phyloP scores from a whole-genome alignment of 441 rosid genomes.

The Populus hybrid region DNA sequence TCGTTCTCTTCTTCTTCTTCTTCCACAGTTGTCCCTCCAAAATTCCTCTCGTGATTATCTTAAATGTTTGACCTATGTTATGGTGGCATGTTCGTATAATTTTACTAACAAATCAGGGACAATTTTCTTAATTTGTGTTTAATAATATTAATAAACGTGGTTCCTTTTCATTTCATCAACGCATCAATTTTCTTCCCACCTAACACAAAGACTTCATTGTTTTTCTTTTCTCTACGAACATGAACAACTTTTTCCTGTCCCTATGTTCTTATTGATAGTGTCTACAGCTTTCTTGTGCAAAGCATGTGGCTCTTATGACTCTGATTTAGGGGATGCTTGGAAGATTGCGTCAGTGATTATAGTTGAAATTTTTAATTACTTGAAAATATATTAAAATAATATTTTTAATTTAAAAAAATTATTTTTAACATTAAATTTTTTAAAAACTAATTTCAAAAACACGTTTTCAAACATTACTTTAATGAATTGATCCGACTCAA shows the following conservation, averaged over 20 bases:
- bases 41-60: slow-evolving; percentile 33
- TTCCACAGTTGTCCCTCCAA: slow-evolving; percentile 36
- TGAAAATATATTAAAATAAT: too few relatives aligned
- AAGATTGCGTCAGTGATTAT: too few relatives aligned
- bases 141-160: slow-evolving; percentile 11
- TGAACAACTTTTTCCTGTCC: slow-evolving; percentile 17
- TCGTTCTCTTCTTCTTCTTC: not conserved
- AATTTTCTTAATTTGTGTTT: not conserved
- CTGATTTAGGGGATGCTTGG: not conserved
- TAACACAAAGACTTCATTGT: slow-evolving; percentile 39
- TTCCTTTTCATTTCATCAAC: slow-evolving; percentile 31
- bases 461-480: too few relatives aligned
- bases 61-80: slow-evolving; percentile 37
- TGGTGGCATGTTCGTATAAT: not conserved
- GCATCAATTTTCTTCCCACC: slow-evolving; percentile 39
- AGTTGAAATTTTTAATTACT: too few relatives aligned
- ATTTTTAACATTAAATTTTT: too few relatives aligned
- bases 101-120: not conserved
- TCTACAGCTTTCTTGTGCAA: slow-evolving; percentile 11
- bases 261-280: slow-evolving; percentile 11
- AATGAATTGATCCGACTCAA: slow-evolving; percentile 7
- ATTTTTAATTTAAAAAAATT: too few relatives aligned
- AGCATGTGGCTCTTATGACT: slow-evolving; percentile 11
- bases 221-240: slow-evolving; percentile 14
- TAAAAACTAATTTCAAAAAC: too few relatives aligned